Evolutionary conservation across 306 rosid species (phyloP).

Genomic region (Dalbergia cochinchinensis): DNA sequence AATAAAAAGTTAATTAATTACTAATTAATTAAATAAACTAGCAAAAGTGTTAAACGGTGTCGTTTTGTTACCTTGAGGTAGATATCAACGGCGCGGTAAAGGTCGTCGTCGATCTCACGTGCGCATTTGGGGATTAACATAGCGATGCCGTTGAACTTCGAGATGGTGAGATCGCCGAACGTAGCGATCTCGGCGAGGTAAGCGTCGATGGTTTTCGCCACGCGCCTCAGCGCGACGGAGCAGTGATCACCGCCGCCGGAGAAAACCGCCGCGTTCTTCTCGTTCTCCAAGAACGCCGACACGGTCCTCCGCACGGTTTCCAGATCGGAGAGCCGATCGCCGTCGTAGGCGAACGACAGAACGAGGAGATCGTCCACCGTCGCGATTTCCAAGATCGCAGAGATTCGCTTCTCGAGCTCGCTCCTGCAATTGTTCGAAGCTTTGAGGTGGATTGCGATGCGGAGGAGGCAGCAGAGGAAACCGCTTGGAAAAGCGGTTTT

Average conservation of each 20-base stretch:
- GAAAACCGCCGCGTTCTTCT: conserved; percentile 66
- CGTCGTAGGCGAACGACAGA: conserved; percentile 72
- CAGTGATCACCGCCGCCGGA: conserved; percentile 55
- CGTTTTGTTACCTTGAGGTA: conserved; percentile 64
- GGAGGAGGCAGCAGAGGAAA: conserved; percentile 82
- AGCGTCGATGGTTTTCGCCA: conserved; percentile 59
- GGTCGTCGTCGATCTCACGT: conserved; percentile 73
- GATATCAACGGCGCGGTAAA: conserved; percentile 76
- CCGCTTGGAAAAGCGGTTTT: conserved; percentile 66
- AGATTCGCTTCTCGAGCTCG: conserved; percentile 77
- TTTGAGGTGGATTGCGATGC: conserved; percentile 61
- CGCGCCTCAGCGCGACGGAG: conserved; percentile 56
- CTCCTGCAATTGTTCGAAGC: conserved; percentile 54
- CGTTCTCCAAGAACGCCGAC: conserved; percentile 66
- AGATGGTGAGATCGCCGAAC: conserved; percentile 59
- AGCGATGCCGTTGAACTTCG: conserved; percentile 74
- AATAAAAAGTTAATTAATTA: not conserved
- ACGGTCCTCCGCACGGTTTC: conserved; percentile 68
- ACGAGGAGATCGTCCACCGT: conserved; percentile 70
- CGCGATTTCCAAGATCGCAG: conserved; percentile 63
- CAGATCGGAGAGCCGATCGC: conserved; percentile 73
- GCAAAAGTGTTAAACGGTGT: not conserved
- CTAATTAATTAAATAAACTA: too few relatives aligned
- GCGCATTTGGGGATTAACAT: conserved; percentile 61
- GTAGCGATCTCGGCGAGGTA: conserved; percentile 70